Evolutionary conservation across 805 yeast genomes (phyloP).

Genomic region (Wickerhamomyces tratensis): DNA sequence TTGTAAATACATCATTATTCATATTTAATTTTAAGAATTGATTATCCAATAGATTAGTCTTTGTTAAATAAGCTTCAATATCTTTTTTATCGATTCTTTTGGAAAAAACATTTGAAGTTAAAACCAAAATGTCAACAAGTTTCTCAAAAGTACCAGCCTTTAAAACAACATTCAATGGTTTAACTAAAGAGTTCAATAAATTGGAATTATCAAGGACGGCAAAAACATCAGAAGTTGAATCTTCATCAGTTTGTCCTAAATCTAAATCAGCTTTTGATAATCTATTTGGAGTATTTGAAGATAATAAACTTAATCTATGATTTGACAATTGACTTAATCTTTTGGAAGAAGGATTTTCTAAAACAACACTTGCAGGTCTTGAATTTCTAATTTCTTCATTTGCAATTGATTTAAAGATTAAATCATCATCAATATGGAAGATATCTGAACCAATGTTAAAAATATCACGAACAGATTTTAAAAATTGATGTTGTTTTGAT

Average conservation of each 20-base stretch:
- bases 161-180: slow-evolving; percentile 34
- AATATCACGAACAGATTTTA: slow-evolving; percentile 50
- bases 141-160: slow-evolving; percentile 69
- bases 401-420: slow-evolving; percentile 48
- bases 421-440: slow-evolving; percentile 42
- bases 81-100: slow-evolving; percentile 32
- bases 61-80: slow-evolving; percentile 27
- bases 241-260: slow-evolving; percentile 19
- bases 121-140: slow-evolving; percentile 69
- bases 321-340: slow-evolving; percentile 29
- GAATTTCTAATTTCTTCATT: slow-evolving; percentile 21
- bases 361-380: slow-evolving; percentile 35
- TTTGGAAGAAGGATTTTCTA: slow-evolving; percentile 34
- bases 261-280: slow-evolving; percentile 18
- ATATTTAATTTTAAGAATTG: slow-evolving; percentile 38
- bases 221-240: slow-evolving; percentile 20
- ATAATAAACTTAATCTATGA: slow-evolving; percentile 12
- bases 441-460: slow-evolving; percentile 51
- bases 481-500: slow-evolving; percentile 35
- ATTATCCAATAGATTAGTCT: slow-evolving; percentile 24
- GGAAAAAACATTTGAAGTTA: slow-evolving; percentile 54
- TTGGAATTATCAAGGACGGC: slow-evolving; percentile 20
- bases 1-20: slow-evolving; percentile 56
- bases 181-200: slow-evolving; percentile 16
- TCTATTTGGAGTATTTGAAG: slow-evolving; percentile 7